Percentiles rank a stretch among this genome's conserved stretches.
These are phyloP conservation scores for Blastobotrys serpentis DNA, from an alignment of 1,139 yeast genomes.

Conservation along the genomic window DNA sequence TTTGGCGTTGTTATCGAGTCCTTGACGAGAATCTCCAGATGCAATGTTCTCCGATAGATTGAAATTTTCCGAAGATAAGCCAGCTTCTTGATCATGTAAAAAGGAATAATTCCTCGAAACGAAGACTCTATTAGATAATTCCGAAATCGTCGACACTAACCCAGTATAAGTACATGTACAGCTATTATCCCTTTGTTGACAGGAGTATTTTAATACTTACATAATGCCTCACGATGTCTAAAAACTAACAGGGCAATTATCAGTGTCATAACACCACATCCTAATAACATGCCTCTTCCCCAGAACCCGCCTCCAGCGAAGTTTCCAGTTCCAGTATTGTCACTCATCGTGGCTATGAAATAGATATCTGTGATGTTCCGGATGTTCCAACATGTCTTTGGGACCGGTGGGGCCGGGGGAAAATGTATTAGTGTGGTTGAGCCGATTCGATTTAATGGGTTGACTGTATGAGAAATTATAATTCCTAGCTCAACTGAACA, in stretches of 20 bases:
- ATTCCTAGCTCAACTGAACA: too few species aligned
- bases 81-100: constrained; percentile 60
- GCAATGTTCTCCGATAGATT: constrained; percentile 51
- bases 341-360: not conserved
- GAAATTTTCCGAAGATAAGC: constrained; percentile 61
- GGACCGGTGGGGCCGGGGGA: too few species aligned
- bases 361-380: too few species aligned
- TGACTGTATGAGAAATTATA: too few species aligned
- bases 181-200: too few species aligned
- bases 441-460: too few species aligned
- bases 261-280: not conserved
- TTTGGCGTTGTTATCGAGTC: constrained; percentile 59
- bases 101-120: constrained; percentile 41
- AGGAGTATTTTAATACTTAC: too few species aligned
- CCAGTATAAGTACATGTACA: not conserved
- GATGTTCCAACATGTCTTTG: not conserved
- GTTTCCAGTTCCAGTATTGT: not conserved
- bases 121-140: not conserved
- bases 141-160: not conserved
- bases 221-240: not conserved
- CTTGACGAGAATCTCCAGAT: constrained; percentile 55
- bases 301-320: not conserved
- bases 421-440: too few species aligned
- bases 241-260: not conserved
- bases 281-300: not conserved